A percentile compares a stretch with the other conserved stretches of the same genome.
Conservation (phyloP, 2,329 filamentous ascomycete genomes). For the Camillea tinctor region DNA sequence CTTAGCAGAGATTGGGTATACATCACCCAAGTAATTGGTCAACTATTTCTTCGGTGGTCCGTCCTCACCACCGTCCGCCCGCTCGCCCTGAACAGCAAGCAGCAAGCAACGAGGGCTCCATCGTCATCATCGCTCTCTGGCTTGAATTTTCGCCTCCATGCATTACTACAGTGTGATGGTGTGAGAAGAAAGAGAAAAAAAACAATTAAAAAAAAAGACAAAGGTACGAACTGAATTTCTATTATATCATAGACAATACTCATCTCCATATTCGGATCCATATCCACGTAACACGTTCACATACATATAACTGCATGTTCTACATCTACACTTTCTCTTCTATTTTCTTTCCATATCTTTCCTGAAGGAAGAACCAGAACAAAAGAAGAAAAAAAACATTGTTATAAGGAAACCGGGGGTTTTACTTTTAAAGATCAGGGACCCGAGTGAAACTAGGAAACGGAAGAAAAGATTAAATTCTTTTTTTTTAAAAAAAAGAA, state of each 20-base stretch:
- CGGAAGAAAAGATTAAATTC: background rate
- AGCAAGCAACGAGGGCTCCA: background rate
- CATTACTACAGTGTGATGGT: background rate
- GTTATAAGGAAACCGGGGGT: no score
- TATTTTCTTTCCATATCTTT: no score
- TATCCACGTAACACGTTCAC: no score
- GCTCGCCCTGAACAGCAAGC: background rate
- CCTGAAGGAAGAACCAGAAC: no score
- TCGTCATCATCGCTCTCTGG: background rate
- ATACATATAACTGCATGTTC: no score
- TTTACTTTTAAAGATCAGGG: no score
- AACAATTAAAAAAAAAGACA: background rate
- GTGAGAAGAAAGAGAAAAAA: background rate
- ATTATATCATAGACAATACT: no score
- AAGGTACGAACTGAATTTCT: no score
- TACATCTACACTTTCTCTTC: no score
- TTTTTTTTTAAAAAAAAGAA: background rate
- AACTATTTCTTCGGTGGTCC: conserved; percentile 1
- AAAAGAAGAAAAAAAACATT: no score
- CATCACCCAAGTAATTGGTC: background rate
- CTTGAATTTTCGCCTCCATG: no score
- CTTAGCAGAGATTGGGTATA: background rate
- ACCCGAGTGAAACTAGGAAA: background rate
- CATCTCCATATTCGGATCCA: no score
- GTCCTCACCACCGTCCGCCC: conserved; percentile 1